Base-by-base conservation (phyloP, 75 land plant genomes). In the Gnetum montanum region DNA sequence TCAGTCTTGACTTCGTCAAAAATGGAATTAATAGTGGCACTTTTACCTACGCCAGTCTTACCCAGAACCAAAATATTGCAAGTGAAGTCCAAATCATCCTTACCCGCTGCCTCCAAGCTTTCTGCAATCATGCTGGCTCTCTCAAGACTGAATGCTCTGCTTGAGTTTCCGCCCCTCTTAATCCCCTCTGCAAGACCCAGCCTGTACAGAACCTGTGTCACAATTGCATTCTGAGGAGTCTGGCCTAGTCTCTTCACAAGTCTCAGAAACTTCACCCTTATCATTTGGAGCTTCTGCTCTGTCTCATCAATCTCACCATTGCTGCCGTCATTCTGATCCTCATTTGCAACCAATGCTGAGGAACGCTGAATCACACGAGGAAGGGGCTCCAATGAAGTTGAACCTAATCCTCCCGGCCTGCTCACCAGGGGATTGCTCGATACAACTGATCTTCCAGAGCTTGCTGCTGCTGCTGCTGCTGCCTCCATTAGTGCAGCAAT, bases 1-100 rank as follows among this genome's bases (percentile, higher is more conserved):
- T 8, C 43, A 34, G 81, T 30, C 62, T 70, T 80, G 25, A 69
- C 70, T 45, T 89, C 80, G 24, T 81, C 84, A 61, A 92, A 84
- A 31, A 92, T 70, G 11, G 98, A 89, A 61, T 93, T 93, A 36
- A 93, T 85, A 20, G 87, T 90, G 19, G 96, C 96, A 68, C 95
- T 88, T 72, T 93, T 93, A 10, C 98, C 98, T 51, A 93, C 98
- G 7, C 98, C 98, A 33, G 77, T 48, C 61, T 93, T 93, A 36
- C 98, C 98, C 35, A 93, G 60, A 24, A 85, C 75, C 45, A 93
- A 54, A 43, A 93, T 82, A 54, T 84, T 93, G 61, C 89, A 69
- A 22, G 84, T 72, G 54, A 93, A 89, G 61, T 77, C 74, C 49
- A 93, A 56, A 50, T 88, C 83, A 57, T 83, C 80, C 36, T 79